Evolutionary conservation across 2,329 filamentous ascomycete species (phyloP).

Genomic region (Aspergillus latus): DNA sequence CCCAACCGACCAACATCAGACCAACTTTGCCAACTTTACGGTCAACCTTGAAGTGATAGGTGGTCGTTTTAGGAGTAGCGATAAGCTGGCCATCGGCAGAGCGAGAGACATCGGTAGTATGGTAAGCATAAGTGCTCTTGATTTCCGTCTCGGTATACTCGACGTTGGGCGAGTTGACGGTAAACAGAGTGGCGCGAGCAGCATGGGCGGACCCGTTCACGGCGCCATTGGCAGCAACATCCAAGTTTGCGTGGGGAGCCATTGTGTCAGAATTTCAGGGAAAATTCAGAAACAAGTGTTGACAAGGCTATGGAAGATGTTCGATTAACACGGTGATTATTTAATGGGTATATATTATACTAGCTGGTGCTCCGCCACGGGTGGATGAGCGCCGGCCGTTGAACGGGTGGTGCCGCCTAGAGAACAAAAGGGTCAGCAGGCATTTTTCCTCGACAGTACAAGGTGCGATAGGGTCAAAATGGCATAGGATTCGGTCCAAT

Average conservation of each 20-base stretch:
- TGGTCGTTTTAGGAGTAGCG: slow-evolving; percentile 80
- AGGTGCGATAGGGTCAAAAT: not conserved
- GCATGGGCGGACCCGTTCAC: slow-evolving; percentile 53
- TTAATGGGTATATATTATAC: slow-evolving; percentile 49
- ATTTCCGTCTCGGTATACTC: slow-evolving; percentile 85
- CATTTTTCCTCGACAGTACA: not conserved
- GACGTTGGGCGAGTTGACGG: slow-evolving; percentile 89
- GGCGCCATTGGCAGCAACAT: slow-evolving; percentile 55
- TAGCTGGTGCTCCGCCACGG: slow-evolving; percentile 74
- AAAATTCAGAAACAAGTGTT: slow-evolving; percentile 26
- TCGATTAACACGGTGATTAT: slow-evolving; percentile 25
- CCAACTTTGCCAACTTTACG: slow-evolving; percentile 90
- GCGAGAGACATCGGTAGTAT: slow-evolving; percentile 79
- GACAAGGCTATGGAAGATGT: slow-evolving; percentile 45
- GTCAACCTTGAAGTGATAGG: slow-evolving; percentile 97
- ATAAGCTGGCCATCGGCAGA: slow-evolving; percentile 73
- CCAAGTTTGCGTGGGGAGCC: slow-evolving; percentile 83
- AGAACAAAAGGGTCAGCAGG: slow-evolving; percentile 11
- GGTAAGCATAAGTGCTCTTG: slow-evolving; percentile 92
- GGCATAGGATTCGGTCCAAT: not conserved
- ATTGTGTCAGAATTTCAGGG: slow-evolving; percentile 55
- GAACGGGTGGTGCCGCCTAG: slow-evolving; percentile 89
- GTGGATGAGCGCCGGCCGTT: slow-evolving; percentile 93
- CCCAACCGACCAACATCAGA: slow-evolving; percentile 96
- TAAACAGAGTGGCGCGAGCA: slow-evolving; percentile 63